Percentiles rank a stretch among this genome's conserved stretches.
phyloP scores from a whole-genome alignment of 257 asterid genomes.

The Thymus quinquecostatus region DNA sequence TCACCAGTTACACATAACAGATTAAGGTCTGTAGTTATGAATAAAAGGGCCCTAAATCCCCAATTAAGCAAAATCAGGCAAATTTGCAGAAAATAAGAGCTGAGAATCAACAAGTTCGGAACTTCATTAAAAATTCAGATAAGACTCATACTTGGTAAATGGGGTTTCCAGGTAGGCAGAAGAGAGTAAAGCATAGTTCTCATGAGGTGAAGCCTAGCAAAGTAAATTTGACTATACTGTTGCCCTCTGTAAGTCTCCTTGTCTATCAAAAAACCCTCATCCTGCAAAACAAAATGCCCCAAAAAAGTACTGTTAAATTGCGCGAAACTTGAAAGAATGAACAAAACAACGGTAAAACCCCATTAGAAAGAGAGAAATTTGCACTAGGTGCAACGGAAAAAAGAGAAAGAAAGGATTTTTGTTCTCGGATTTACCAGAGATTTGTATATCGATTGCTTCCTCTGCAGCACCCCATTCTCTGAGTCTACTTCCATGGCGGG shows the following conservation, averaged over 20 bases:
- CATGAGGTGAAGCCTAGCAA: conserved; percentile 89
- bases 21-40: not conserved
- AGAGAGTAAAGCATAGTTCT: conserved; percentile 88
- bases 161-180: conserved; percentile 87
- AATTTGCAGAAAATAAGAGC: not conserved
- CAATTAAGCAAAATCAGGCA: conserved; percentile 15
- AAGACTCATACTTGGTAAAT: conserved; percentile 62
- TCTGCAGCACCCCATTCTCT: conserved; percentile 46
- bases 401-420: not conserved
- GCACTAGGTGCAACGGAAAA: not conserved
- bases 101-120: conserved; percentile 6
- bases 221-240: conserved; percentile 95
- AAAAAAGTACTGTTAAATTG: not conserved
- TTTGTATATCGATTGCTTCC: conserved; percentile 66
- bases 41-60: not conserved
- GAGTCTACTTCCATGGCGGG: conserved; percentile 86
- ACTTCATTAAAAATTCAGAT: conserved; percentile 26
- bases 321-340: not conserved
- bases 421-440: conserved; percentile 51
- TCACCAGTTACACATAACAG: not conserved
- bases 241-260: conserved; percentile 90
- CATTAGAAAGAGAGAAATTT: not conserved
- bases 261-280: conserved; percentile 66
- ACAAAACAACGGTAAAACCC: conserved; percentile 3
- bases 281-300: conserved; percentile 44